phyloP scores from a whole-genome alignment of 2,329 filamentous ascomycete species.

The Aureobasidium sp. region DNA sequence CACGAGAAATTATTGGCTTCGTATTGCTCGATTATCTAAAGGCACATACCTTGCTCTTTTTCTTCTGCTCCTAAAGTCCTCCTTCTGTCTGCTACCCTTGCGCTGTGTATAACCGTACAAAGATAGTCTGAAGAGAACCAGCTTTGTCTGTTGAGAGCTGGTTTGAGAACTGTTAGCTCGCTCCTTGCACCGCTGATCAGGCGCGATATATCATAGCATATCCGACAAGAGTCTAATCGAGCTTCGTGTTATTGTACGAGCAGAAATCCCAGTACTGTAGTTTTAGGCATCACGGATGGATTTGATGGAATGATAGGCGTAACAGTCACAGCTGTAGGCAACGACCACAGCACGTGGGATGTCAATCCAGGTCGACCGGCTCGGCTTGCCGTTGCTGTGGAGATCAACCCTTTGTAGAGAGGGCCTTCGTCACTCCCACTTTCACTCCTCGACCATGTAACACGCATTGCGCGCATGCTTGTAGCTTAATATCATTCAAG shows the following conservation, averaged over 20 bases:
- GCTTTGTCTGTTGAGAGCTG: too few relatives aligned
- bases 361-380: background rate
- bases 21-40: background rate
- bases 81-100: background rate
- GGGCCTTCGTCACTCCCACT: background rate
- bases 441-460: slow-evolving; percentile 5
- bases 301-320: background rate
- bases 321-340: background rate
- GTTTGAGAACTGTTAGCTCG: background rate
- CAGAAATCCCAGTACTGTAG: background rate
- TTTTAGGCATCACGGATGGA: background rate
- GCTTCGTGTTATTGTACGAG: background rate
- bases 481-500: background rate
- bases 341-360: background rate
- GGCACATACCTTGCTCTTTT: too few relatives aligned
- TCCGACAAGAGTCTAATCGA: background rate
- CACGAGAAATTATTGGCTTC: background rate
- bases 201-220: background rate
- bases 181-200: background rate
- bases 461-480: background rate
- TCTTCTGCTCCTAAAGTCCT: background rate
- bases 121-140: background rate
- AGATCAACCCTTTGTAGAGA: background rate
- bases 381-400: slow-evolving; percentile 1
- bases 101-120: too few relatives aligned